Percentiles rank a stretch among this genome's conserved stretches.
These are phyloP conservation scores for Meyerozyma guilliermondii DNA, from an alignment of 1,139 yeast species.

Conservation along the genomic window DNA sequence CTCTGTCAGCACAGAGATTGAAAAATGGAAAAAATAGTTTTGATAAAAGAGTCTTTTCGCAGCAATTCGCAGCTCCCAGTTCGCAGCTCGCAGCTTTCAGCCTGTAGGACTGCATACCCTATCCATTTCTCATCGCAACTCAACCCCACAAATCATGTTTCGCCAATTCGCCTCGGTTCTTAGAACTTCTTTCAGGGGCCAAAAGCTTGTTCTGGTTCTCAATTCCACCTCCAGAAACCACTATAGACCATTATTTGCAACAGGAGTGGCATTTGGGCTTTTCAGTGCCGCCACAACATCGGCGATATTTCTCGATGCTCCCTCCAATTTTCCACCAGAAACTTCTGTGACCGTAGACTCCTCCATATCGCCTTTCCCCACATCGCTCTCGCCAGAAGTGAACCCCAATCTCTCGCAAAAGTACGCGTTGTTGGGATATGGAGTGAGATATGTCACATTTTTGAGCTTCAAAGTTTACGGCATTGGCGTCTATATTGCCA, in stretches of 20 bases:
- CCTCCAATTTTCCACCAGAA: neutral
- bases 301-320: neutral
- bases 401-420: constrained; percentile 17
- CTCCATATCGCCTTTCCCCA: constrained; percentile 50
- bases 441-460: constrained; percentile 79
- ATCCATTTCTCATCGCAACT: neutral
- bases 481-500: constrained; percentile 70
- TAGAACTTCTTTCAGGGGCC: neutral
- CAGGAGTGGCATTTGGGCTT: neutral
- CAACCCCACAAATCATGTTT: neutral
- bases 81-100: neutral
- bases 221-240: neutral
- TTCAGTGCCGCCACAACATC: neutral
- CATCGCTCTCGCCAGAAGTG: constrained; percentile 16
- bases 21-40: neutral
- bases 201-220: neutral
- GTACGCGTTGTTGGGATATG: constrained; percentile 65
- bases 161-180: neutral
- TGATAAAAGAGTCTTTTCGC: too few species aligned
- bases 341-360: constrained; percentile 40
- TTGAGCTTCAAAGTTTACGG: constrained; percentile 83
- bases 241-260: neutral
- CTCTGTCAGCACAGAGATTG: constrained; percentile 21
- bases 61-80: too few species aligned
- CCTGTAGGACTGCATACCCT: neutral